phyloP scores from a whole-genome alignment of 1,284 basidiomycete genomes.

The Schizophyllum amplum region DNA sequence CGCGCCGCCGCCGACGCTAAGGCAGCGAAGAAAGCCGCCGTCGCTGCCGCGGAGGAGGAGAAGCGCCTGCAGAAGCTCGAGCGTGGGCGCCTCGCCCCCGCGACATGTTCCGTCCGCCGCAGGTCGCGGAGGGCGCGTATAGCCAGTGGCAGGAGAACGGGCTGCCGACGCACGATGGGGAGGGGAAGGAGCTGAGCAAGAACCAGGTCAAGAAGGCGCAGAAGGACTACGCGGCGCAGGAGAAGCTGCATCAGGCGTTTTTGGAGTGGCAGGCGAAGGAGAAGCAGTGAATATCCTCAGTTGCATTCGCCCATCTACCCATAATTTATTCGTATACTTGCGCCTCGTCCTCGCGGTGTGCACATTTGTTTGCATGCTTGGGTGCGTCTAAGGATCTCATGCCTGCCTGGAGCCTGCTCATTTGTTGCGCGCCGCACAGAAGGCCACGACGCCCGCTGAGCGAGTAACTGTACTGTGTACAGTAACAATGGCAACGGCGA shows the following conservation, averaged over 20 bases:
- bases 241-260: slow-evolving; percentile 48
- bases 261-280: neutral
- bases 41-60: slow-evolving; percentile 62
- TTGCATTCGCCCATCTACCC: neutral
- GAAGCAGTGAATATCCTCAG: neutral
- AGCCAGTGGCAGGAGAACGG: slow-evolving; percentile 81
- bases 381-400: too few relatives aligned
- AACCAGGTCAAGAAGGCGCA: slow-evolving; percentile 70
- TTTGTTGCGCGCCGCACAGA: too few relatives aligned
- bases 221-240: slow-evolving; percentile 77
- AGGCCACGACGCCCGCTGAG: too few relatives aligned
- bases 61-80: slow-evolving; percentile 82
- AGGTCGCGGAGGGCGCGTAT: slow-evolving; percentile 63
- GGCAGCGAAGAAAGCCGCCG: slow-evolving; percentile 73
- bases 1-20: slow-evolving; percentile 72
- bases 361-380: too few relatives aligned
- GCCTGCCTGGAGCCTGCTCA: too few relatives aligned
- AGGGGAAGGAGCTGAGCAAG: slow-evolving; percentile 85
- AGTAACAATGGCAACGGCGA: too few relatives aligned
- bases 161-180: slow-evolving; percentile 75
- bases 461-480: too few relatives aligned
- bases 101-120: slow-evolving; percentile 81
- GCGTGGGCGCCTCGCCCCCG: slow-evolving; percentile 67
- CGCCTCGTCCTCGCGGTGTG: too few relatives aligned
- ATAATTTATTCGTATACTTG: neutral